Base-by-base conservation (phyloP, 2,329 filamentous ascomycete species). In the Aureobasidium sp. region DNA sequence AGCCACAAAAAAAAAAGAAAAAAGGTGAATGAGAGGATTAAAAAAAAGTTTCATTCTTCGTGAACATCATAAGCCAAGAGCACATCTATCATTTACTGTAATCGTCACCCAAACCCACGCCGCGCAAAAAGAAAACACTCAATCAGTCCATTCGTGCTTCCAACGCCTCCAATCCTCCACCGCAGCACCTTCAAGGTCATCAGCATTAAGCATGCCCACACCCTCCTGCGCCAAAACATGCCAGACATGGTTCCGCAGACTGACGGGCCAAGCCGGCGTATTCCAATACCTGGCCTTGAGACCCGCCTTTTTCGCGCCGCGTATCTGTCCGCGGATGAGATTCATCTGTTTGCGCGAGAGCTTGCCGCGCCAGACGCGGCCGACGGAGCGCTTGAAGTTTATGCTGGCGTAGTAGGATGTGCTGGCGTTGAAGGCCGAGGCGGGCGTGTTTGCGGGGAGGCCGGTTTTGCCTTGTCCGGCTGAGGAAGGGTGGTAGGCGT, bases 371-470 rank as follows among this genome's bases (percentile, higher is more conserved):
- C 71, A 79, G 49, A 70, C 64, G 63, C 68, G 69, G 4, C 72
- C 87, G 15, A 90, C 77, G 0, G 79, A 71, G 3, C 72, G 68
- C 20, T 72, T 73, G 68, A 89, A 86, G 17, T 82, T 80, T 3
- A 80, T 79, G 52, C 82, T 86, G 20, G 87, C 84, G 71, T 89
- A 90, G 73, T 84, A 86, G 3, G 84, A 87, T 70, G 88, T 90
- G 20, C 75, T 73, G 1, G 68, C 62, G 68, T 79, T 78, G 73
- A 81, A 87, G 0, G 29, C 48, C 3, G 60, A 62, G 2, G 77
- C 74, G 31, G 77, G 73, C 2, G 68, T 68, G 36, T 75, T 73
- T 3, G 70, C 64, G 2, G 68, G 67, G 1, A 72, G 67, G 45
- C 76, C 74, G 56, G 76, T 76, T 17, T 73, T 71, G 61, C 80